Conservation (phyloP, 768 basidiomycete genomes). For the Xerocomellus amylosporus region DNA sequence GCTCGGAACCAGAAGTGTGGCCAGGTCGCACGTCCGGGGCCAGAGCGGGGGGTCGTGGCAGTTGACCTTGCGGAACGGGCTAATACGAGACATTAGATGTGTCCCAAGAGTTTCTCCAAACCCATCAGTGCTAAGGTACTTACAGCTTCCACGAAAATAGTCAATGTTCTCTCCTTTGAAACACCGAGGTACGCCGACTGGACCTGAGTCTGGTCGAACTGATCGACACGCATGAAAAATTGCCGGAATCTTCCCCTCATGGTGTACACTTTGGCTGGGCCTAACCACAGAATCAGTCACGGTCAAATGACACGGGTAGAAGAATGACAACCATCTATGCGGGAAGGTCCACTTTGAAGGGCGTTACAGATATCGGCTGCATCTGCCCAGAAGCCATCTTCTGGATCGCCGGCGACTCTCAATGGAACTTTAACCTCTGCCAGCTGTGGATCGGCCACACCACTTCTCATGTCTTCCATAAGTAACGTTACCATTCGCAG, state of each 20-base stretch:
- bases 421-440: conserved; percentile 67
- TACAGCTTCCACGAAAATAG: conserved; percentile 59
- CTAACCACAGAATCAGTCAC: conserved; percentile 31
- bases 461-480: conserved; percentile 60
- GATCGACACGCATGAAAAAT: conserved; percentile 59
- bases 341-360: conserved; percentile 58
- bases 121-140: conserved; percentile 16
- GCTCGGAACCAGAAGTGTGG: conserved; percentile 23
- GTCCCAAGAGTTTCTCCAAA: neutral
- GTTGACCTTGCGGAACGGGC: conserved; percentile 26
- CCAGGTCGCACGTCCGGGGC: conserved; percentile 7
- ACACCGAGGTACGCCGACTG: conserved; percentile 58
- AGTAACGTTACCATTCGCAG: conserved; percentile 62
- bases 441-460: conserved; percentile 52
- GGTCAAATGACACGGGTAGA: neutral
- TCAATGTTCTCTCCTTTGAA: conserved; percentile 50
- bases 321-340: conserved; percentile 60
- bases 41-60: conserved; percentile 23
- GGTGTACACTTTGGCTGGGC: conserved; percentile 66
- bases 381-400: conserved; percentile 69
- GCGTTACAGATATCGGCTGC: conserved; percentile 57
- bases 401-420: conserved; percentile 42
- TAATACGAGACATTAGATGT: conserved; percentile 13
- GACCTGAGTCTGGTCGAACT: conserved; percentile 47
- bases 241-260: conserved; percentile 68